phyloP scores from a whole-genome alignment of 2,329 filamentous ascomycete genomes.

The Akanthomyces uredinophilus region DNA sequence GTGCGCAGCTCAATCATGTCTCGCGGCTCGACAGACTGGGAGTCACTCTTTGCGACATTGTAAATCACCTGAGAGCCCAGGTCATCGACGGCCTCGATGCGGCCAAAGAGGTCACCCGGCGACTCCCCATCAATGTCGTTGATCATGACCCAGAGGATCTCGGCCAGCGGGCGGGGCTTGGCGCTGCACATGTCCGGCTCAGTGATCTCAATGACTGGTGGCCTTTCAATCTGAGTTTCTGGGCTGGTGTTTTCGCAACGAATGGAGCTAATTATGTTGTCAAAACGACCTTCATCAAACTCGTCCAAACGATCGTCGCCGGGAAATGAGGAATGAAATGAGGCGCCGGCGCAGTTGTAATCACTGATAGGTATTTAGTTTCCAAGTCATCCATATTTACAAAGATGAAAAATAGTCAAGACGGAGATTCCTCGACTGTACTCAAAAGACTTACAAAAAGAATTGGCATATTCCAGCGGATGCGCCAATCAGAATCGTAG shows the following conservation, averaged over 20 bases:
- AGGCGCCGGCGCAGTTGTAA: neutral
- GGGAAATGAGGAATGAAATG: neutral
- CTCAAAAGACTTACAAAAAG: neutral
- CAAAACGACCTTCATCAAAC: neutral
- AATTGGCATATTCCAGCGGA: neutral
- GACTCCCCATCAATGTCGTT: slow-evolving; percentile 12
- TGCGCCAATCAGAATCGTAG: neutral
- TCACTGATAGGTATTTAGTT: neutral
- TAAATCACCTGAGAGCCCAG: neutral
- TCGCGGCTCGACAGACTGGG: neutral
- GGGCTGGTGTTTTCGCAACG: neutral
- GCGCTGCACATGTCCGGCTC: neutral
- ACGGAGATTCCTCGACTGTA: neutral
- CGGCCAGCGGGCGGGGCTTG: slow-evolving; percentile 1
- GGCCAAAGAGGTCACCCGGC: slow-evolving; percentile 12
- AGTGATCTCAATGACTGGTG: neutral
- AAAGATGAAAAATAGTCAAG: neutral
- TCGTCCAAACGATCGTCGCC: neutral
- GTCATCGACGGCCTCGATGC: neutral
- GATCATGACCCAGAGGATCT: slow-evolving; percentile 10
- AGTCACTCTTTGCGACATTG: neutral
- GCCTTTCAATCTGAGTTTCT: neutral
- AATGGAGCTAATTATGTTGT: neutral
- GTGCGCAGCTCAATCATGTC: neutral
- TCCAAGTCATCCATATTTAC: neutral